phyloP scores from a whole-genome alignment of 2,329 filamentous ascomycete species.

The Fusarium solani-melongenae region DNA sequence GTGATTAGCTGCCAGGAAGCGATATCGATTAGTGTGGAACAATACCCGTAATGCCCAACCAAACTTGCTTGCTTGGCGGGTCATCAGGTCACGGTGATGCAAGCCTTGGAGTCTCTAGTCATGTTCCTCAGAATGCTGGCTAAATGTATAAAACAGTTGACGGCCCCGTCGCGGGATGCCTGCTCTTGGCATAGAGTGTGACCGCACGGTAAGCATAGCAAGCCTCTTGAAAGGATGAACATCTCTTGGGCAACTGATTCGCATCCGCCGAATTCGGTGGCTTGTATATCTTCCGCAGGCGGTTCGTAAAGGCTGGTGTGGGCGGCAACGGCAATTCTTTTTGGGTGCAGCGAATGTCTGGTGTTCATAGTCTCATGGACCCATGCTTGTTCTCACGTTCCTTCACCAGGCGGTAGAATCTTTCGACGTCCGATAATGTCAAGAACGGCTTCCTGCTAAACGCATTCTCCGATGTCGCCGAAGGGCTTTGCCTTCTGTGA shows the following conservation, averaged over 20 bases:
- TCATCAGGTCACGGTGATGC: not conserved
- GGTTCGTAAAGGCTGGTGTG: not conserved
- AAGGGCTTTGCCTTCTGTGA: too few species aligned
- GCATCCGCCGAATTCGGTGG: not conserved
- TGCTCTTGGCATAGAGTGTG: not conserved
- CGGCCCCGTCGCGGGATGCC: too few species aligned
- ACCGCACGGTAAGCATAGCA: not conserved
- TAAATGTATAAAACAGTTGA: too few species aligned
- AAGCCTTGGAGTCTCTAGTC: not conserved
- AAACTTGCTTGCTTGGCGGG: not conserved
- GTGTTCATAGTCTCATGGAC: not conserved
- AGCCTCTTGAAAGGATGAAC: not conserved
- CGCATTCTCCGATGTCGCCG: too few species aligned
- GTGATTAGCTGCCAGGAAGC: not conserved
- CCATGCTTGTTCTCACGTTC: not conserved
- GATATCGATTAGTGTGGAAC: not conserved
- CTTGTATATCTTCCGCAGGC: not conserved
- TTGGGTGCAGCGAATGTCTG: not conserved
- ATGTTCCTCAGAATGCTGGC: not conserved
- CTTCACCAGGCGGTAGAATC: not conserved
- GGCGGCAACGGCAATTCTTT: not conserved
- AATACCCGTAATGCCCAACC: not conserved
- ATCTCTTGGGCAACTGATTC: not conserved
- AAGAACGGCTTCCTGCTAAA: not conserved
- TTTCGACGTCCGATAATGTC: not conserved